A percentile compares a stretch with the other conserved stretches of the same genome.
Evolutionary conservation across 2,329 filamentous ascomycete species (phyloP).

Genomic region (Aphanoascus verrucosus): DNA sequence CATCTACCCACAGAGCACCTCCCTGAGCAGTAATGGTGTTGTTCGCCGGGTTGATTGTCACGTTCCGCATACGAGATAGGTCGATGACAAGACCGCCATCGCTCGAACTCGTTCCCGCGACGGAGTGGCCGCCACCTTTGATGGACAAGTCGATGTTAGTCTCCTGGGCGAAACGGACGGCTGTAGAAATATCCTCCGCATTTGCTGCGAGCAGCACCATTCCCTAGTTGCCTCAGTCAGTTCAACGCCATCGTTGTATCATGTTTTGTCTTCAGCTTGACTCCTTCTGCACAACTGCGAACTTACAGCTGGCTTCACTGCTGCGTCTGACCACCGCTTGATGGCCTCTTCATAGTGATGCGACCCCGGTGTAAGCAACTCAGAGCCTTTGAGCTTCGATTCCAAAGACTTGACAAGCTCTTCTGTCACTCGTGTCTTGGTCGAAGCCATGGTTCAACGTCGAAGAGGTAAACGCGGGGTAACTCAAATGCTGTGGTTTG

Average conservation of each 20-base stretch:
- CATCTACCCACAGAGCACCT: conserved; percentile 45
- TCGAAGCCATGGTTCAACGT: conserved; percentile 4
- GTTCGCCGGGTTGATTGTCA: conserved; percentile 39
- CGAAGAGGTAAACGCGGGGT: background rate
- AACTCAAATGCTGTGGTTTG: no score
- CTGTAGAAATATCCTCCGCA: conserved; percentile 31
- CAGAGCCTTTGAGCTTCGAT: conserved; percentile 8
- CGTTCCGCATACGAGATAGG: conserved; percentile 41
- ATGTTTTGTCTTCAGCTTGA: background rate
- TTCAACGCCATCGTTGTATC: background rate
- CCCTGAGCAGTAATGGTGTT: conserved; percentile 42
- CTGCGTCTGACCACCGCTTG: conserved; percentile 19
- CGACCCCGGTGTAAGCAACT: conserved; percentile 15
- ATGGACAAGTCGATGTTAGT: conserved; percentile 43
- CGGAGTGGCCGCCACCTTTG: conserved; percentile 48
- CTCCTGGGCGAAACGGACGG: conserved; percentile 36
- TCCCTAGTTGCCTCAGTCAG: conserved; percentile 24
- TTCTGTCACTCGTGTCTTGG: conserved; percentile 1
- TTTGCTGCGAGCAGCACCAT: conserved; percentile 34
- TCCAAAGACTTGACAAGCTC: conserved; percentile 17
- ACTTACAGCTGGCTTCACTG: conserved; percentile 18
- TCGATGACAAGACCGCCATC: conserved; percentile 47
- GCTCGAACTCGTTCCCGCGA: conserved; percentile 42
- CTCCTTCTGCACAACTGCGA: background rate
- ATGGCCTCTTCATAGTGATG: conserved; percentile 16